phyloP scores from a whole-genome alignment of 306 rosid species.

The Arachis hypogaea region DNA sequence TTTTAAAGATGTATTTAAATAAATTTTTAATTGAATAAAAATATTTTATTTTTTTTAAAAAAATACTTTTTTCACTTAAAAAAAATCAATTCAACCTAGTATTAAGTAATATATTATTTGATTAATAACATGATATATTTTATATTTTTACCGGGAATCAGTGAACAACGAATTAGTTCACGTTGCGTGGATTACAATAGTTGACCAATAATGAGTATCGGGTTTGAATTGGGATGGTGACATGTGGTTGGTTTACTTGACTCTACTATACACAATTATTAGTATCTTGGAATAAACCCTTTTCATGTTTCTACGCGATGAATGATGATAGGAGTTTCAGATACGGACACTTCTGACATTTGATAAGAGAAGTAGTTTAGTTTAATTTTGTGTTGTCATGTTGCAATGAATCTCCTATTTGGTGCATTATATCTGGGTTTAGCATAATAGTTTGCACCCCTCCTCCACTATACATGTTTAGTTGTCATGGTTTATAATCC shows the following conservation, averaged over 20 bases:
- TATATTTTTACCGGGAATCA: no score
- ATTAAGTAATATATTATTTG: no score
- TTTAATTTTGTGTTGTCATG: background rate
- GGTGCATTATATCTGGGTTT: constrained; percentile 10
- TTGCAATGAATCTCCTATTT: background rate
- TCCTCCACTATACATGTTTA: no score
- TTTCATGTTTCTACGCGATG: background rate
- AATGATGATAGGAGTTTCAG: background rate
- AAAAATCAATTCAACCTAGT: no score
- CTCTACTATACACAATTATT: background rate
- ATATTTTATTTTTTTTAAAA: no score
- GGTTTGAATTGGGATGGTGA: background rate
- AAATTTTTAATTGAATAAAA: no score
- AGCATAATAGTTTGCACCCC: background rate
- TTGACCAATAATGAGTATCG: background rate
- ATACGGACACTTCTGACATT: background rate
- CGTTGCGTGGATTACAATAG: no score
- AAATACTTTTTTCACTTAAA: no score
- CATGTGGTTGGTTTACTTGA: constrained; percentile 14
- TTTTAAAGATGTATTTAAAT: no score
- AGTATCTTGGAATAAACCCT: background rate
- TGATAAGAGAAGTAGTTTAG: background rate
- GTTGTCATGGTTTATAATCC: no score
- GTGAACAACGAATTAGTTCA: no score
- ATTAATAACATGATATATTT: no score